phyloP scores from a whole-genome alignment of 192 early-diverging fungal species.

The Globomyces pollinis-pini region DNA sequence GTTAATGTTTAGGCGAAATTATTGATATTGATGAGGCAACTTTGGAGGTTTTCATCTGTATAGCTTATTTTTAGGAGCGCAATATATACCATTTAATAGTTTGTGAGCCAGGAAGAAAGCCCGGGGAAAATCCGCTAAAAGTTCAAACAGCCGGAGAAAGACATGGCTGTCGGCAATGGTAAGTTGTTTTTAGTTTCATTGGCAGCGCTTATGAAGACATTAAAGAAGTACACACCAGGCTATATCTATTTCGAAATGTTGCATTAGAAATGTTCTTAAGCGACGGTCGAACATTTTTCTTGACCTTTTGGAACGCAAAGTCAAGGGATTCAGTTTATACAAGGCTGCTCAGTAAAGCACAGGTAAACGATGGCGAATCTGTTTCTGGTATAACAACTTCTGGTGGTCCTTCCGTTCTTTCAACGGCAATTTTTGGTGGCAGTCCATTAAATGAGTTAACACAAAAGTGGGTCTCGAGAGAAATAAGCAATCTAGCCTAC shows the following conservation, averaged over 20 bases:
- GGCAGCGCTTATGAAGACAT: constrained; percentile 49
- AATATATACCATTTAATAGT: constrained; percentile 11
- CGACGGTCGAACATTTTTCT: constrained; percentile 62
- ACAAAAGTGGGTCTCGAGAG: constrained; percentile 68
- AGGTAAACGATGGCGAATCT: constrained; percentile 28
- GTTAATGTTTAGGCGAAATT: too few species aligned
- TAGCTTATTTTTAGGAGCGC: background rate
- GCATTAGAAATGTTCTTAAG: constrained; percentile 68
- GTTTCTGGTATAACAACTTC: constrained; percentile 19
- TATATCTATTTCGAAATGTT: constrained; percentile 61
- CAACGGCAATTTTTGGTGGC: constrained; percentile 44
- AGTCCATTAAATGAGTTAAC: constrained; percentile 60
- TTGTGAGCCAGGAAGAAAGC: constrained; percentile 8
- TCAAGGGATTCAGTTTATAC: constrained; percentile 61
- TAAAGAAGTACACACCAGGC: constrained; percentile 55
- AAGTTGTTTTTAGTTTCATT: background rate
- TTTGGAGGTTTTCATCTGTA: background rate
- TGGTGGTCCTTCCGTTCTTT: constrained; percentile 22
- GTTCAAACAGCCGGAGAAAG: background rate
- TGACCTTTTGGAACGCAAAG: constrained; percentile 49
- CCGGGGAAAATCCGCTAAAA: background rate
- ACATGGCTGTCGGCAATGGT: constrained; percentile 19
- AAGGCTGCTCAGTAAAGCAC: constrained; percentile 46
- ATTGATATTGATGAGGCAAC: constrained; percentile 47
- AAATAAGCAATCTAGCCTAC: constrained; percentile 84